Percentiles rank a stretch among this genome's conserved stretches.
phyloP scores from a whole-genome alignment of 768 basidiomycete species.

The Lentinula raphanica region DNA sequence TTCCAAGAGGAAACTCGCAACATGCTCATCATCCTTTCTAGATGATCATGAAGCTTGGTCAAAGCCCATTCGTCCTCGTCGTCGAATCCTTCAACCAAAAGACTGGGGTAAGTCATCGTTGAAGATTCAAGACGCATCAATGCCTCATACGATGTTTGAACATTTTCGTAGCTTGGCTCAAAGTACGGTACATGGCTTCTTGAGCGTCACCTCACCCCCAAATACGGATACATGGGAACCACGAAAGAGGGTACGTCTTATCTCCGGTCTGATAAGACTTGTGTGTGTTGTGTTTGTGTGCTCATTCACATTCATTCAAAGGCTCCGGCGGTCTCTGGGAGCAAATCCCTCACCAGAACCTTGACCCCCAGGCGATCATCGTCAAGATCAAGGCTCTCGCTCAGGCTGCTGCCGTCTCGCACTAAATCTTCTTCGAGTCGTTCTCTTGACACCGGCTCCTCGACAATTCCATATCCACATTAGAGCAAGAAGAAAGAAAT shows the following conservation, averaged over 20 bases:
- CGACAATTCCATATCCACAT: background rate
- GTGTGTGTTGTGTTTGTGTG: background rate
- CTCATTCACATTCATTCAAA: slow-evolving; percentile 19
- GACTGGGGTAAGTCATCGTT: slow-evolving; percentile 54
- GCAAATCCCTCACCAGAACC: slow-evolving; percentile 76
- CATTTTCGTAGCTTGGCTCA: slow-evolving; percentile 61
- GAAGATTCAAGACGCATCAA: background rate
- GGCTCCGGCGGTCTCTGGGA: slow-evolving; percentile 68
- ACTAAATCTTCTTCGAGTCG: background rate
- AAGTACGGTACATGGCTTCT: slow-evolving; percentile 85
- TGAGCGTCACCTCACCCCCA: slow-evolving; percentile 75
- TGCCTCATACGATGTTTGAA: background rate
- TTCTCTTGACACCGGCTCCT: background rate
- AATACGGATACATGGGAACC: slow-evolving; percentile 76
- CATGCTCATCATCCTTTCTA: slow-evolving; percentile 15
- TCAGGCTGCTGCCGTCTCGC: slow-evolving; percentile 15
- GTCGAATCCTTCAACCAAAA: slow-evolving; percentile 86
- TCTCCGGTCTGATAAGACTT: too few relatives aligned
- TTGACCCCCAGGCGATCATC: slow-evolving; percentile 68
- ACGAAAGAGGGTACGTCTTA: slow-evolving; percentile 68
- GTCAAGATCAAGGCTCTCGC: slow-evolving; percentile 44
- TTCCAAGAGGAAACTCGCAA: background rate
- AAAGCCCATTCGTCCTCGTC: slow-evolving; percentile 73
- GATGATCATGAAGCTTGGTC: slow-evolving; percentile 66
- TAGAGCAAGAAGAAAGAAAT: too few relatives aligned